Percentiles rank a stretch among this genome's conserved stretches.
Evolutionary conservation across 345 rosid species (phyloP).

Genomic region (Balakata baccata): DNA sequence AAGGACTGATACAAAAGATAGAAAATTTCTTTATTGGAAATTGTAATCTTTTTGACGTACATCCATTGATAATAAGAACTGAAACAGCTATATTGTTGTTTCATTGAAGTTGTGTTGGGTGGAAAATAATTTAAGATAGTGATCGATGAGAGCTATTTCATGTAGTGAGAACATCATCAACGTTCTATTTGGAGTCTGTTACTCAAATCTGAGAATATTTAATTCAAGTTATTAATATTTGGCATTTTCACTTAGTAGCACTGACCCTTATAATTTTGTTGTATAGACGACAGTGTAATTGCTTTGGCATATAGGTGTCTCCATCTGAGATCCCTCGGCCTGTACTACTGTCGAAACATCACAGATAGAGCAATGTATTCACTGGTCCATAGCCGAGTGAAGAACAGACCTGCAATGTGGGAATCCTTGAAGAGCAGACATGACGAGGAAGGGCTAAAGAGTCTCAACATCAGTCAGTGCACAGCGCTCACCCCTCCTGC

Average conservation of each 20-base stretch:
- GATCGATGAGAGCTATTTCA: neutral
- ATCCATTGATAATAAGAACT: too few species aligned
- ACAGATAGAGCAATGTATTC: slow-evolving; percentile 89
- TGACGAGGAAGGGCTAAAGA: slow-evolving; percentile 75
- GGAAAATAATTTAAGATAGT: too few species aligned
- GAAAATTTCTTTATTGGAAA: too few species aligned
- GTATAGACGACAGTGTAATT: slow-evolving; percentile 79
- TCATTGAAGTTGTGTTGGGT: too few species aligned
- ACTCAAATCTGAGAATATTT: neutral
- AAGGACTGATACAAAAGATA: too few species aligned
- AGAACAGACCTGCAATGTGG: slow-evolving; percentile 61
- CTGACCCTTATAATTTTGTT: neutral
- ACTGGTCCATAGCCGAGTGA: slow-evolving; percentile 61
- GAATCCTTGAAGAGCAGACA: slow-evolving; percentile 46
- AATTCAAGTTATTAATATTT: neutral
- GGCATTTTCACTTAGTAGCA: neutral
- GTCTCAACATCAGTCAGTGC: slow-evolving; percentile 97
- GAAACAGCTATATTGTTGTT: too few species aligned
- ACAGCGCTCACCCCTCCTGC: slow-evolving; percentile 92
- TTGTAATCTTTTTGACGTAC: too few species aligned
- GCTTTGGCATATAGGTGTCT: slow-evolving; percentile 79
- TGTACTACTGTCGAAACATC: slow-evolving; percentile 88
- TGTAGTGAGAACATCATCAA: neutral
- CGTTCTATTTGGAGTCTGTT: neutral
- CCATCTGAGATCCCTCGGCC: slow-evolving; percentile 67